Evolutionary conservation across 2,329 filamentous ascomycete genomes (phyloP).

Genomic region (Cercospora canescens): DNA sequence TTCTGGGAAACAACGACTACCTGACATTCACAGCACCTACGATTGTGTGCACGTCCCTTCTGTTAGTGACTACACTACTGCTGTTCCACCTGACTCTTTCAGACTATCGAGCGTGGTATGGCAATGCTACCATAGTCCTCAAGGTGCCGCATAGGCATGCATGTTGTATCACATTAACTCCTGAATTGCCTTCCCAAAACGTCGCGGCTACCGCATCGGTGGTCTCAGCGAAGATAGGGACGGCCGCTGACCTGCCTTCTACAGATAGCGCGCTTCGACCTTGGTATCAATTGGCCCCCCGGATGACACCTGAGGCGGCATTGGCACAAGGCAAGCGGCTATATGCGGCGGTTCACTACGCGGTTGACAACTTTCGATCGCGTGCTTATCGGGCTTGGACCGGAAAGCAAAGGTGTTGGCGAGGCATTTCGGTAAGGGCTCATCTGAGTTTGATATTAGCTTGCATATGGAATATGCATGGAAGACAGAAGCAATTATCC

Average conservation of each 20-base stretch:
- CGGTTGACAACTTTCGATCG: background rate
- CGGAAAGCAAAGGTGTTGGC: background rate
- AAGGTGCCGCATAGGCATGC: background rate
- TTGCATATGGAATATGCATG: background rate
- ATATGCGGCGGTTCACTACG: background rate
- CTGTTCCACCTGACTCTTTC: background rate
- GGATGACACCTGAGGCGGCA: background rate
- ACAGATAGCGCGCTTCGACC: conserved; percentile 2
- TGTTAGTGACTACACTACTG: background rate
- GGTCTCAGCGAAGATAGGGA: background rate
- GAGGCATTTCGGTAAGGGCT: background rate
- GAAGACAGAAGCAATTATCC: background rate
- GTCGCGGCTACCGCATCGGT: background rate
- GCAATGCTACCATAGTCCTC: background rate
- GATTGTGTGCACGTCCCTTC: background rate
- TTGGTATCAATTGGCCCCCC: background rate
- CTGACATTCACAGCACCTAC: background rate
- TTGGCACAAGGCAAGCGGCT: background rate
- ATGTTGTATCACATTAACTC: background rate
- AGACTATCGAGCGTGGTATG: background rate
- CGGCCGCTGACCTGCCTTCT: conserved; percentile 3
- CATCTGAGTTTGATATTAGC: background rate
- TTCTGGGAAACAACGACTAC: background rate
- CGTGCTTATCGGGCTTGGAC: conserved; percentile 3
- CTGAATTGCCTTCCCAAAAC: background rate